A percentile compares a stretch with the other conserved stretches of the same genome.
Conservation (phyloP, 768 basidiomycete species). For the Rossbeevera mucosa region DNA sequence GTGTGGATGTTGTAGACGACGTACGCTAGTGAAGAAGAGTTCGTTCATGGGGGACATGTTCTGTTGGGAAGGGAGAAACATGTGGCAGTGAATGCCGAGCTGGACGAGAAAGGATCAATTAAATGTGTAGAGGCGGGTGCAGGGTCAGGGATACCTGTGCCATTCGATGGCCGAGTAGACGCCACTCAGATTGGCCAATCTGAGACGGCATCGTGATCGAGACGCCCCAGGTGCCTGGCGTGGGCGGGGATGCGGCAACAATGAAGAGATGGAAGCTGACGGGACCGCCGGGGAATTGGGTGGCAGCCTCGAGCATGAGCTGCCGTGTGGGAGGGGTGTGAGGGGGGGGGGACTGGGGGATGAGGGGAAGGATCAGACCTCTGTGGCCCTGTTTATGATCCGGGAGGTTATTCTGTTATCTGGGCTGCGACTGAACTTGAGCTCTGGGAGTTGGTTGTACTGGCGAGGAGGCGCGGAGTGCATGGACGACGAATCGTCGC, state of each 20-base stretch:
- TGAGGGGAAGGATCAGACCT: constrained; percentile 34
- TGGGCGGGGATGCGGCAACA: constrained; percentile 47
- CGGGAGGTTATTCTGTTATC: constrained; percentile 43
- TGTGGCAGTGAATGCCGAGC: constrained; percentile 55
- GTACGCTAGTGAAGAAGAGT: constrained; percentile 48
- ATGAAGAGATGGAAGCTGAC: constrained; percentile 49
- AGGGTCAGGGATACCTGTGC: constrained; percentile 37
- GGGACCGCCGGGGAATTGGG: constrained; percentile 28
- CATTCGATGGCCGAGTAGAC: constrained; percentile 40
- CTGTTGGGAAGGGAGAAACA: constrained; percentile 46
- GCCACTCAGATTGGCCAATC: constrained; percentile 38
- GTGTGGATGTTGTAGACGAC: not conserved
- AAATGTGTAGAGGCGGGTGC: not conserved
- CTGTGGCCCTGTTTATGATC: constrained; percentile 41
- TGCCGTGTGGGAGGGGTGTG: constrained; percentile 3
- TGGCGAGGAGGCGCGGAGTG: constrained; percentile 34
- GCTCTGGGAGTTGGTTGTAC: constrained; percentile 37
- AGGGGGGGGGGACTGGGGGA: not conserved
- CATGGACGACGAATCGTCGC: constrained; percentile 22
- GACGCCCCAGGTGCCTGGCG: constrained; percentile 27
- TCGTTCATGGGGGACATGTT: constrained; percentile 43
- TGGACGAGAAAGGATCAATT: constrained; percentile 28
- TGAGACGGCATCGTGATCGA: constrained; percentile 23
- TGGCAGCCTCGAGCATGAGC: constrained; percentile 30
- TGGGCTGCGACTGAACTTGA: constrained; percentile 40